These are phyloP conservation scores for Aspergillus nomiae DNA, from an alignment of 2,329 filamentous ascomycete genomes.

Conservation along the genomic window DNA sequence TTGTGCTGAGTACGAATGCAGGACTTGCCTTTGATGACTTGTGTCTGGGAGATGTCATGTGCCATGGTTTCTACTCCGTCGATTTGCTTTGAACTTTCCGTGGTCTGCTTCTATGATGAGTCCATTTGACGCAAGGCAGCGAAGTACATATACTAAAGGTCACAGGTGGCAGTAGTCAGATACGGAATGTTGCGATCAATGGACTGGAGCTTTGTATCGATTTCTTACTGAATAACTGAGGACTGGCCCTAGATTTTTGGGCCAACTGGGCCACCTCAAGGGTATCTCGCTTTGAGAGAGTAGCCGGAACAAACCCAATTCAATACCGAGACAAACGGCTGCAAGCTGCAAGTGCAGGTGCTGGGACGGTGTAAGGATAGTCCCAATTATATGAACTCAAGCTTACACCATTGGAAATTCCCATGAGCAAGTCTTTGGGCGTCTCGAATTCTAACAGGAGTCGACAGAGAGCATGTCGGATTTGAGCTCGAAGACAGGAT, in stretches of 20 bases:
- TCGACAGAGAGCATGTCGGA: conserved; percentile 18
- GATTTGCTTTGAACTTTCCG: too few species aligned
- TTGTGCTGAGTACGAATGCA: background rate
- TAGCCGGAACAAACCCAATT: conserved; percentile 18
- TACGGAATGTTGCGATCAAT: too few species aligned
- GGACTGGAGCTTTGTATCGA: too few species aligned
- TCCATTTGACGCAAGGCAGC: too few species aligned
- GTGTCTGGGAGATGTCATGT: conserved; percentile 2
- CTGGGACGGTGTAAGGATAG: conserved; percentile 7
- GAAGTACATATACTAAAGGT: too few species aligned
- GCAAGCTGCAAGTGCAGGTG: background rate
- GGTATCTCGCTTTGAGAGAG: background rate
- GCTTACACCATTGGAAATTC: conserved; percentile 3
- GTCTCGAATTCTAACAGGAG: background rate
- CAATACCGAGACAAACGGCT: conserved; percentile 5
- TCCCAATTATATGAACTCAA: background rate
- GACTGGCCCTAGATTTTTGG: background rate
- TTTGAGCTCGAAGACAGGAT: background rate
- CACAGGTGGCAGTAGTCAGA: too few species aligned
- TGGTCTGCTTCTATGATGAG: too few species aligned
- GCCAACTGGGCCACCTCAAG: conserved; percentile 8
- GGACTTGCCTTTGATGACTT: conserved; percentile 27
- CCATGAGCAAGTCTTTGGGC: background rate
- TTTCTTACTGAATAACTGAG: too few species aligned
- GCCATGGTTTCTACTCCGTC: too few species aligned